Conservation (phyloP, 768 basidiomycete species). For the Terana coerulea region DNA sequence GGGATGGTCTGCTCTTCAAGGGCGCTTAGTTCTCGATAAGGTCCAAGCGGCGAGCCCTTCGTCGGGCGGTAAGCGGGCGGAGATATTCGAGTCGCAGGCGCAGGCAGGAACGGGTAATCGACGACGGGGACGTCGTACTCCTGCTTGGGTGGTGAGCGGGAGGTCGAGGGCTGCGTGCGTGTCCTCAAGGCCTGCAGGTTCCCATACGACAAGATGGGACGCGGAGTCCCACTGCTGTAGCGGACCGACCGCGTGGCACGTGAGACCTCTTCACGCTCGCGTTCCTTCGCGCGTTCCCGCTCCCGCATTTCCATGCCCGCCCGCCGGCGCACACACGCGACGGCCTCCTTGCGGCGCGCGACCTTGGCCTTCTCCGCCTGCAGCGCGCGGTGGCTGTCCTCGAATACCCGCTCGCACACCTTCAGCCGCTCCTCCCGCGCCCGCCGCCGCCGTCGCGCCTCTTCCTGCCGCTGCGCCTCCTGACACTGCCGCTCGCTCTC, state of each 20-base stretch:
- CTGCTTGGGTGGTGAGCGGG: conserved; percentile 2
- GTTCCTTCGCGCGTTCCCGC: conserved; percentile 17
- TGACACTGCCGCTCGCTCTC: conserved; percentile 36
- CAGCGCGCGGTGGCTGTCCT: conserved; percentile 17
- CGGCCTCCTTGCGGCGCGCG: conserved; percentile 18
- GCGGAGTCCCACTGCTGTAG: conserved; percentile 10
- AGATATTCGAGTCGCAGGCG: conserved; percentile 19
- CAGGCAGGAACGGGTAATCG: conserved; percentile 32
- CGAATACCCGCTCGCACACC: conserved; percentile 27
- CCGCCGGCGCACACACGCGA: conserved; percentile 17
- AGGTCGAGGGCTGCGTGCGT: conserved; percentile 1
- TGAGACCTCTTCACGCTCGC: conserved; percentile 16
- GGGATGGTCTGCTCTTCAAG: conserved; percentile 35
- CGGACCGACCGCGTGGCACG: conserved; percentile 1
- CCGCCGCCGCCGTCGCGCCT: conserved; percentile 30
- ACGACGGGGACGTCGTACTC: conserved; percentile 23
- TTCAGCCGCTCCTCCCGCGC: conserved; percentile 26
- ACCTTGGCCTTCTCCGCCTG: conserved; percentile 22
- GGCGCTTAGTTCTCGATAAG: conserved; percentile 24
- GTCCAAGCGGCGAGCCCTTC: conserved; percentile 25
- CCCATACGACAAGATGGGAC: conserved; percentile 24
- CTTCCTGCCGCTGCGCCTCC: conserved; percentile 31
- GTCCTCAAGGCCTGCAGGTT: conserved; percentile 16
- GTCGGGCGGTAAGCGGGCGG: conserved; percentile 13
- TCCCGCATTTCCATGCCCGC: conserved; percentile 21